phyloP scores from a whole-genome alignment of 805 yeast species.

The Metschnikowia kunwiensis region DNA sequence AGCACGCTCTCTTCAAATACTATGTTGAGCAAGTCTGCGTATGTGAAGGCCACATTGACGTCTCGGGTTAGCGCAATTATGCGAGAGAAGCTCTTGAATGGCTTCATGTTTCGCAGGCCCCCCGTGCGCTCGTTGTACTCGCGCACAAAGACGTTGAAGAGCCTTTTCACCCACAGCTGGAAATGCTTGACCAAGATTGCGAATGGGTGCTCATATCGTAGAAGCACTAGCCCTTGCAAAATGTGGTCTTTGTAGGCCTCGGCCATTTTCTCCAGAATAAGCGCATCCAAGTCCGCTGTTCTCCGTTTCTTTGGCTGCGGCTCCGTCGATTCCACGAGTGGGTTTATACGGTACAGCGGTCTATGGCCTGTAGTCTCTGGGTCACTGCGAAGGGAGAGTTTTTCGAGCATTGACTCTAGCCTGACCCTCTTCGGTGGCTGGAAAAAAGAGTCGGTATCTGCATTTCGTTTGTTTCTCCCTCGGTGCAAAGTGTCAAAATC shows the following conservation, averaged over 20 bases:
- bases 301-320: slow-evolving; percentile 4
- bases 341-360: slow-evolving; percentile 10
- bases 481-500: background rate
- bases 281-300: slow-evolving; percentile 16
- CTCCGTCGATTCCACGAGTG: slow-evolving; percentile 11
- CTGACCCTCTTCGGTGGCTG: slow-evolving; percentile 26
- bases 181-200: slow-evolving; percentile 26
- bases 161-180: slow-evolving; percentile 34
- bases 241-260: slow-evolving; percentile 23
- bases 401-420: slow-evolving; percentile 29
- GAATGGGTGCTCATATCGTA: slow-evolving; percentile 27
- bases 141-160: slow-evolving; percentile 34
- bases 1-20: slow-evolving; percentile 27
- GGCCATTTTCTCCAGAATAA: slow-evolving; percentile 24
- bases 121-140: slow-evolving; percentile 24
- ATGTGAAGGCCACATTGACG: slow-evolving; percentile 17
- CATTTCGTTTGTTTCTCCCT: slow-evolving; percentile 4
- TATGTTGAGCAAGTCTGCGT: slow-evolving; percentile 24
- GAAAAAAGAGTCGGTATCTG: slow-evolving; percentile 3
- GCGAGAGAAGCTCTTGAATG: slow-evolving; percentile 23
- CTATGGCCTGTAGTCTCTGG: slow-evolving; percentile 1
- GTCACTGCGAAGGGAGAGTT: slow-evolving; percentile 22
- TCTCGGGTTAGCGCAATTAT: slow-evolving; percentile 24
- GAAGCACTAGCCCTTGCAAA: slow-evolving; percentile 20
- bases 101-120: slow-evolving; percentile 11